phyloP scores from a whole-genome alignment of 2,329 filamentous ascomycete species.

The Fusarium pseudonygamai region DNA sequence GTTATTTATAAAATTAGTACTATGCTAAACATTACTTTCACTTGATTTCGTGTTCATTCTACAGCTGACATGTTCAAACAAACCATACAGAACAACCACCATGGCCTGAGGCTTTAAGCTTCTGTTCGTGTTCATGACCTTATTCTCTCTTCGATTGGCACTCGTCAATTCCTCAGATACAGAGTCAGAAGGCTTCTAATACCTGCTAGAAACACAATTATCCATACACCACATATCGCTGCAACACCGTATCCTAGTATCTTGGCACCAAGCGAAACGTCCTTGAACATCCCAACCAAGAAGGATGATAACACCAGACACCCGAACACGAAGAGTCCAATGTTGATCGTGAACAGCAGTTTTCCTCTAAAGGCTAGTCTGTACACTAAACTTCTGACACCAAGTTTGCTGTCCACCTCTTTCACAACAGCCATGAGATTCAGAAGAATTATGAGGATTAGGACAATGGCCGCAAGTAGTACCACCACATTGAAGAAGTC shows the following conservation, averaged over 20 bases:
- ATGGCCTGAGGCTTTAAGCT: too few relatives aligned
- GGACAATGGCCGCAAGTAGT: not conserved
- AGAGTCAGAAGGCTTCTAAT: too few relatives aligned
- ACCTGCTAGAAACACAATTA: too few relatives aligned
- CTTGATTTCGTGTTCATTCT: not conserved
- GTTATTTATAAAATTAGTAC: too few relatives aligned
- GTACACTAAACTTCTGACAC: too few relatives aligned
- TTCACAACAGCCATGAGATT: accelerated
- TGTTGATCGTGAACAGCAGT: accelerated
- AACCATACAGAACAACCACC: accelerated
- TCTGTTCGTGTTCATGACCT: not conserved
- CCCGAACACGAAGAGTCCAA: accelerated
- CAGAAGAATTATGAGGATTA: not conserved
- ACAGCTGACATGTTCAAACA: accelerated
- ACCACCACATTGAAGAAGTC: not conserved
- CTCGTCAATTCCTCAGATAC: too few relatives aligned
- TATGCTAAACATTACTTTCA: accelerated
- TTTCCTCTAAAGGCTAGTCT: not conserved
- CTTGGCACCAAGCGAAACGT: accelerated
- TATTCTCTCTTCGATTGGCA: too few relatives aligned
- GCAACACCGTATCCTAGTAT: accelerated
- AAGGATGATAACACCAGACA: not conserved
- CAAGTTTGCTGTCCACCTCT: accelerated
- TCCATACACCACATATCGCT: not conserved
- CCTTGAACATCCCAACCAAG: not conserved